A percentile compares a stretch with the other conserved stretches of the same genome.
These are phyloP conservation scores for Aspergillus ustus DNA, from an alignment of 2,329 filamentous ascomycete species.

Conservation along the genomic window DNA sequence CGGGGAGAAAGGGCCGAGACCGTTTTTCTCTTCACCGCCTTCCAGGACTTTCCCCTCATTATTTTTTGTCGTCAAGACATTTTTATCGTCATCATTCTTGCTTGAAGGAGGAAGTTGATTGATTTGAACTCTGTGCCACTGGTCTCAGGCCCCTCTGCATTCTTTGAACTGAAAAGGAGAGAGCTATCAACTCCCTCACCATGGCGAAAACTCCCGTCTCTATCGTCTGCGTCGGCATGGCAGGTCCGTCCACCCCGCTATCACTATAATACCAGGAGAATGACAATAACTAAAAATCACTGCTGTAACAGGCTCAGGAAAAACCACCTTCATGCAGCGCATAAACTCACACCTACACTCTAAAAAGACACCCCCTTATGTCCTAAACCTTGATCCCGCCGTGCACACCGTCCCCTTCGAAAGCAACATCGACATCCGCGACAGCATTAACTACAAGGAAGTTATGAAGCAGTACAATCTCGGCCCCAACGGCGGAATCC, in stretches of 20 bases:
- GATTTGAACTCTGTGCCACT: neutral
- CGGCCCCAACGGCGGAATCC: conserved; percentile 93
- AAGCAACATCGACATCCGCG: conserved; percentile 97
- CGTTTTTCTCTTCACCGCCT: conserved; percentile 16
- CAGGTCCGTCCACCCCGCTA: conserved; percentile 59
- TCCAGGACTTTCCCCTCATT: conserved; percentile 18
- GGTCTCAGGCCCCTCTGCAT: neutral
- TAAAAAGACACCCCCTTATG: conserved; percentile 81
- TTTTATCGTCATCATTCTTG: neutral
- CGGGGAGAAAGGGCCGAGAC: conserved; percentile 18
- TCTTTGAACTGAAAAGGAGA: neutral
- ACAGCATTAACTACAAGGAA: conserved; percentile 98
- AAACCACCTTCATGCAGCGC: conserved; percentile 99
- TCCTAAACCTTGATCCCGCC: conserved; percentile 95
- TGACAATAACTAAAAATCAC: conserved; percentile 10
- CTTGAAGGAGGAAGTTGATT: neutral
- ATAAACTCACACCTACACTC: conserved; percentile 92
- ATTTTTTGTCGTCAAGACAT: conserved; percentile 19
- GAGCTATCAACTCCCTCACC: conserved; percentile 17
- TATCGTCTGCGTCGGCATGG: conserved; percentile 97
- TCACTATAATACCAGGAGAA: neutral
- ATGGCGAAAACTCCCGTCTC: conserved; percentile 68
- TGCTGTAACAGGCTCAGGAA: conserved; percentile 73
- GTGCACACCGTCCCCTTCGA: conserved; percentile 94
- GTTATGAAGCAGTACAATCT: conserved; percentile 99